A percentile compares a stretch with the other conserved stretches of the same genome.
phyloP scores from a whole-genome alignment of 371 early-diverging fungal species.

The Apophysomyces elegans region DNA sequence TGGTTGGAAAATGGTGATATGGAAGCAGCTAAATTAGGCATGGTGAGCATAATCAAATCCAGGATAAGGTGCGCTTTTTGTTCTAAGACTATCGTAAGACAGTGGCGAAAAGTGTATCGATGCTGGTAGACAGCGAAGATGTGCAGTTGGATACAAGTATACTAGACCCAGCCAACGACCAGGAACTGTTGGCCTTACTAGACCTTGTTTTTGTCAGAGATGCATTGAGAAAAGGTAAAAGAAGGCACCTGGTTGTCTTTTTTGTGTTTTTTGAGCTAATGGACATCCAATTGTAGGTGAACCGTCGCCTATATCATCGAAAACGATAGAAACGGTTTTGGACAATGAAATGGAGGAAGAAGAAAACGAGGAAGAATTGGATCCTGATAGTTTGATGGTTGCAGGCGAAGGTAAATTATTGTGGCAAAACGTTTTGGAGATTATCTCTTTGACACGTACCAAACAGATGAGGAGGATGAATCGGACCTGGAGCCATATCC shows the following conservation, averaged over 20 bases:
- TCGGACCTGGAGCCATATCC: conserved; percentile 53
- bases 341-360: conserved; percentile 10
- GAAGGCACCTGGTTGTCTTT: background rate
- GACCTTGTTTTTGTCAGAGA: conserved; percentile 23
- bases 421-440: conserved; percentile 1
- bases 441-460: background rate
- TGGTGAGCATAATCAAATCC: conserved; percentile 22
- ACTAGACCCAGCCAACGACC: conserved; percentile 24
- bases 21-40: conserved; percentile 32
- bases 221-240: conserved; percentile 15
- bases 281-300: background rate
- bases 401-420: conserved; percentile 18
- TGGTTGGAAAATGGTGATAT: conserved; percentile 38
- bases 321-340: background rate
- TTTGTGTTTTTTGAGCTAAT: background rate
- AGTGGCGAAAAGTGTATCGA: conserved; percentile 41
- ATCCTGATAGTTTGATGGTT: conserved; percentile 38
- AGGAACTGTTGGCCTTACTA: conserved; percentile 22
- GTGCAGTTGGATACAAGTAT: conserved; percentile 34
- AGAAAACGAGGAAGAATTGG: conserved; percentile 37
- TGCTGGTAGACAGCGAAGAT: conserved; percentile 24
- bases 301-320: background rate
- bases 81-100: conserved; percentile 13
- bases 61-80: background rate
- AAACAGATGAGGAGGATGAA: conserved; percentile 26